These are phyloP conservation scores for Aspergillus flavus DNA, from an alignment of 2,329 filamentous ascomycete species.

Conservation along the genomic window DNA sequence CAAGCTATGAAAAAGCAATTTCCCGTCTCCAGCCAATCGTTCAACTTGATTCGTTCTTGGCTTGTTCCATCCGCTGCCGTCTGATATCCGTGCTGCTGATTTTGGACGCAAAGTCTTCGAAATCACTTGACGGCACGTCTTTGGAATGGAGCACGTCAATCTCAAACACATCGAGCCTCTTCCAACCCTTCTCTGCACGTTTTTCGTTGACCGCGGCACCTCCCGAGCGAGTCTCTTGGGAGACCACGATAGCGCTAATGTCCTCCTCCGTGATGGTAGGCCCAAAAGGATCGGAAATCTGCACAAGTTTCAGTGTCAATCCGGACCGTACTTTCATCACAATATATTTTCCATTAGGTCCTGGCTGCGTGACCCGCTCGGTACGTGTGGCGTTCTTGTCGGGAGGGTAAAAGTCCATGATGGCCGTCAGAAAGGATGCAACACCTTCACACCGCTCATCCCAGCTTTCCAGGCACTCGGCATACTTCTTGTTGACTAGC, in stretches of 20 bases:
- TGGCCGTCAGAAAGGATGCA: slow-evolving; percentile 68
- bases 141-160: slow-evolving; percentile 81
- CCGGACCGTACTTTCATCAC: slow-evolving; percentile 57
- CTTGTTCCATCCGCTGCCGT: slow-evolving; percentile 49
- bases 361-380: slow-evolving; percentile 38
- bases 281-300: slow-evolving; percentile 85
- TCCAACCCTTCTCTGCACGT: slow-evolving; percentile 75
- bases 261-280: slow-evolving; percentile 82
- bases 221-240: slow-evolving; percentile 81
- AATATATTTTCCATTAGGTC: slow-evolving; percentile 43
- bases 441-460: slow-evolving; percentile 69
- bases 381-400: slow-evolving; percentile 37
- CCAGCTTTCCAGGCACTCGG: slow-evolving; percentile 81
- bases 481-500: slow-evolving; percentile 85
- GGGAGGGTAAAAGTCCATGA: slow-evolving; percentile 61
- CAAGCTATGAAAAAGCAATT: slow-evolving; percentile 5
- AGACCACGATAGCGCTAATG: slow-evolving; percentile 82
- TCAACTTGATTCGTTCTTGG: slow-evolving; percentile 28
- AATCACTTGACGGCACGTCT: slow-evolving; percentile 51
- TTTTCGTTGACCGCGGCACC: slow-evolving; percentile 86
- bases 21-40: slow-evolving; percentile 9
- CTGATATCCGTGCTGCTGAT: slow-evolving; percentile 90
- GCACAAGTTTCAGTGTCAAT: slow-evolving; percentile 74
- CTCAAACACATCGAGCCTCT: slow-evolving; percentile 75
- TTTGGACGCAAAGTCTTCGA: slow-evolving; percentile 73